phyloP scores from a whole-genome alignment of 2,329 filamentous ascomycete species.

The Thelonectria rubi region DNA sequence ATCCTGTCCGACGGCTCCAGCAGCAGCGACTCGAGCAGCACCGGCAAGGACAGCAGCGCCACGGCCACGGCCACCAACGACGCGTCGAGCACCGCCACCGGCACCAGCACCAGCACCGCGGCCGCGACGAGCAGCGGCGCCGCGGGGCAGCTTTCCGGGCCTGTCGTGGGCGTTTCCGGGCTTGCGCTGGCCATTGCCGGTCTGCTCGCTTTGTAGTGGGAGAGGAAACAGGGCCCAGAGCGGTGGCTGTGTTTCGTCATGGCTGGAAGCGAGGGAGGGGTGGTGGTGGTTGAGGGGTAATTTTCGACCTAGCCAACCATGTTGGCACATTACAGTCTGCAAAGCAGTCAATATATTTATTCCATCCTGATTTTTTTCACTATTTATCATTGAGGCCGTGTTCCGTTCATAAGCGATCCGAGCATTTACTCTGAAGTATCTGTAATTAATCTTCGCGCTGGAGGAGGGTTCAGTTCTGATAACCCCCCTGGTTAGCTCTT shows the following conservation, averaged over 20 bases:
- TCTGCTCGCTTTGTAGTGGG: background rate
- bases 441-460: no score
- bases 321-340: background rate
- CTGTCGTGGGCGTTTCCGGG: background rate
- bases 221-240: no score
- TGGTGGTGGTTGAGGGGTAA: background rate
- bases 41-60: background rate
- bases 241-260: background rate
- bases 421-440: no score
- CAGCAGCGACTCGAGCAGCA: background rate
- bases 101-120: background rate
- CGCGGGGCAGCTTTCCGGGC: background rate
- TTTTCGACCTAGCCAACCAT: background rate
- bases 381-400: no score
- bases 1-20: background rate
- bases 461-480: background rate
- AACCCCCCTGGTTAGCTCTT: background rate
- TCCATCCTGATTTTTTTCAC: background rate
- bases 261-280: background rate
- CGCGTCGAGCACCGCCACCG: background rate
- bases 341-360: background rate
- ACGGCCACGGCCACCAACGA: background rate
- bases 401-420: no score
- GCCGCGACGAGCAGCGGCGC: background rate
- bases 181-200: background rate